These are phyloP conservation scores for Picea sitchensis DNA, from an alignment of 75 land plant species.

Conservation along the genomic window DNA sequence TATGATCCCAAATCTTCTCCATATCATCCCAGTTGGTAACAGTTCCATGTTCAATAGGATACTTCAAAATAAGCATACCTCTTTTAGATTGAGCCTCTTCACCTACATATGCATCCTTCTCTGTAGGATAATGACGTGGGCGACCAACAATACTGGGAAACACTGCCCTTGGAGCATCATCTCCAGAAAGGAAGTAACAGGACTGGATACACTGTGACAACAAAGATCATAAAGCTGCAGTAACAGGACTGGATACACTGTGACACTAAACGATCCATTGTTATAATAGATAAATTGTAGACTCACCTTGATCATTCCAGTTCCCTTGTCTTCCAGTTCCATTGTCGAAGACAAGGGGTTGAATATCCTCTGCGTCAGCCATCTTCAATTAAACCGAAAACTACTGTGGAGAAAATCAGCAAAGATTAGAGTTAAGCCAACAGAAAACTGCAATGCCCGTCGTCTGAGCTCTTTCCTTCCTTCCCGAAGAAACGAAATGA, in stretches of 20 bases:
- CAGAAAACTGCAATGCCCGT: too few relatives aligned
- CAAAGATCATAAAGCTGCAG: neutral
- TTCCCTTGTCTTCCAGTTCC: too few relatives aligned
- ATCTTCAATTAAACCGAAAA: conserved; percentile 13
- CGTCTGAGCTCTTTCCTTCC: too few relatives aligned
- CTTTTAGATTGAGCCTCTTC: conserved; percentile 44
- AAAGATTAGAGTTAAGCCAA: too few relatives aligned
- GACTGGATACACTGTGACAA: conserved; percentile 33
- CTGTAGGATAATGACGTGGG: conserved; percentile 39
- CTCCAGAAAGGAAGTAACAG: too few relatives aligned
- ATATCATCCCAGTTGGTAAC: conserved; percentile 31
- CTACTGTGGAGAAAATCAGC: neutral
- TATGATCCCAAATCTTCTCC: conserved; percentile 40
- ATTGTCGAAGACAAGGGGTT: conserved; percentile 67
- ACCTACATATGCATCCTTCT: neutral
- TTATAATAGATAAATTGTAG: neutral
- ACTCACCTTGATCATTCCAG: conserved; percentile 65
- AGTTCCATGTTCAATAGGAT: conserved; percentile 33
- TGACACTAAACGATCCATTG: neutral
- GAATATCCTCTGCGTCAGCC: conserved; percentile 58
- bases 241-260: too few relatives aligned
- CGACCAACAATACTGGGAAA: conserved; percentile 54
- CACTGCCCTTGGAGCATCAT: conserved; percentile 59
- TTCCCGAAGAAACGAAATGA: too few relatives aligned
- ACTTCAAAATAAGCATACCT: conserved; percentile 36